A percentile compares a stretch with the other conserved stretches of the same genome.
Conservation (phyloP, 2,329 filamentous ascomycete species). For the Arthroderma sp. region DNA sequence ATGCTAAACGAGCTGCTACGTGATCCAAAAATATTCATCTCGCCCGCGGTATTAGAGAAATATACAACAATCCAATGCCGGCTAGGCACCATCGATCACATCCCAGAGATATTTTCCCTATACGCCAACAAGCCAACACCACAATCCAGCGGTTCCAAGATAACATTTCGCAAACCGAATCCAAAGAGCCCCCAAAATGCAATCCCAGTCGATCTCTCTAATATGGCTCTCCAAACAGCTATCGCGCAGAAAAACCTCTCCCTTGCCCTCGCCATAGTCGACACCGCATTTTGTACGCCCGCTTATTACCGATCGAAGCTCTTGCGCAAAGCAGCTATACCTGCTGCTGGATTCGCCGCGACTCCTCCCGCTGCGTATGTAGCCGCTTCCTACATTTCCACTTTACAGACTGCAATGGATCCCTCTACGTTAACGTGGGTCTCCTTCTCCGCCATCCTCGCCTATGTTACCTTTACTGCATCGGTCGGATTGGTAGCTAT, state of each 20-base stretch:
- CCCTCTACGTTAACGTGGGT: slow-evolving; percentile 59
- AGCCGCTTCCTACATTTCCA: slow-evolving; percentile 53
- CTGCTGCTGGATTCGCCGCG: slow-evolving; percentile 26
- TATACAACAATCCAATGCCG: slow-evolving; percentile 68
- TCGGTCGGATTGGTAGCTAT: slow-evolving; percentile 74
- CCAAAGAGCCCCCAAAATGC: slow-evolving; percentile 58
- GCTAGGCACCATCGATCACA: slow-evolving; percentile 58
- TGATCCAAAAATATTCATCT: slow-evolving; percentile 68
- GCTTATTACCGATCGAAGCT: slow-evolving; percentile 33
- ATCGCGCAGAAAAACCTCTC: slow-evolving; percentile 67
- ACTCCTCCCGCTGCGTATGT: slow-evolving; percentile 42
- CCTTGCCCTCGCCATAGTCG: slow-evolving; percentile 64
- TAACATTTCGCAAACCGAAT: slow-evolving; percentile 50
- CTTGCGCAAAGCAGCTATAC: slow-evolving; percentile 28
- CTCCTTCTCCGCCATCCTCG: slow-evolving; percentile 65
- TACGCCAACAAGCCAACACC: slow-evolving; percentile 75
- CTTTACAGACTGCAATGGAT: slow-evolving; percentile 65
- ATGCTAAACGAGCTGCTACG: slow-evolving; percentile 57
- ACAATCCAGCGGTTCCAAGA: slow-evolving; percentile 42
- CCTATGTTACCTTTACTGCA: slow-evolving; percentile 69
- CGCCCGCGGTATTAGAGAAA: slow-evolving; percentile 53
- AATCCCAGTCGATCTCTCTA: slow-evolving; percentile 56
- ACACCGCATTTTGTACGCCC: slow-evolving; percentile 39
- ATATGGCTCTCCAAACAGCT: slow-evolving; percentile 63
- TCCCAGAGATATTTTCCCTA: slow-evolving; percentile 67